Evolutionary conservation across 2,329 filamentous ascomycete genomes (phyloP).

Genomic region (Cadophora malorum): DNA sequence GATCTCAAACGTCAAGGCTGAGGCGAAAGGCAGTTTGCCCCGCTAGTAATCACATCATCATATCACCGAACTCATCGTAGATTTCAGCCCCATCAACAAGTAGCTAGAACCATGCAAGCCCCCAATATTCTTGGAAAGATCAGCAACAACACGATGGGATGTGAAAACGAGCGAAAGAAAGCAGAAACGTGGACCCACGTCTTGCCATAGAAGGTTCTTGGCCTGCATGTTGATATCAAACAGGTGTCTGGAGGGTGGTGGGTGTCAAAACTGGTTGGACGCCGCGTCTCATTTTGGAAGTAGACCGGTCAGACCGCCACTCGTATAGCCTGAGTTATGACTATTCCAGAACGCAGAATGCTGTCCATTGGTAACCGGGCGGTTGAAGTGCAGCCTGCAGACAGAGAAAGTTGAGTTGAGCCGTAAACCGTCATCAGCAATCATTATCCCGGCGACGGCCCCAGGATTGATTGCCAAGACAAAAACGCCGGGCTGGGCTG

Average conservation of each 20-base stretch:
- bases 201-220: slow-evolving; percentile 14
- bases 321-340: slow-evolving; percentile 15
- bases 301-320: slow-evolving; percentile 19
- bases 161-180: background rate
- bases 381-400: slow-evolving; percentile 4
- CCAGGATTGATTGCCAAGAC: background rate
- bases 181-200: slow-evolving; percentile 18
- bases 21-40: slow-evolving; percentile 8
- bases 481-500: background rate
- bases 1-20: slow-evolving; percentile 17
- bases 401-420: slow-evolving; percentile 7
- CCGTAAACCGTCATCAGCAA: slow-evolving; percentile 6
- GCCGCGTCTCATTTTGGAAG: slow-evolving; percentile 16
- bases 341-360: background rate
- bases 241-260: background rate
- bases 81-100: slow-evolving; percentile 1
- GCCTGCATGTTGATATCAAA: slow-evolving; percentile 6
- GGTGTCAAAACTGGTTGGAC: slow-evolving; percentile 3
- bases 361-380: slow-evolving; percentile 13
- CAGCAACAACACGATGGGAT: background rate
- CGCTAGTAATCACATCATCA: slow-evolving; percentile 15
- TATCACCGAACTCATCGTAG: slow-evolving; percentile 1
- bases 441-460: background rate
- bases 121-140: slow-evolving; percentile 10
- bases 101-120: slow-evolving; percentile 15